These are phyloP conservation scores for Salix purpurea DNA, from an alignment of 345 rosid species.

Conservation along the genomic window DNA sequence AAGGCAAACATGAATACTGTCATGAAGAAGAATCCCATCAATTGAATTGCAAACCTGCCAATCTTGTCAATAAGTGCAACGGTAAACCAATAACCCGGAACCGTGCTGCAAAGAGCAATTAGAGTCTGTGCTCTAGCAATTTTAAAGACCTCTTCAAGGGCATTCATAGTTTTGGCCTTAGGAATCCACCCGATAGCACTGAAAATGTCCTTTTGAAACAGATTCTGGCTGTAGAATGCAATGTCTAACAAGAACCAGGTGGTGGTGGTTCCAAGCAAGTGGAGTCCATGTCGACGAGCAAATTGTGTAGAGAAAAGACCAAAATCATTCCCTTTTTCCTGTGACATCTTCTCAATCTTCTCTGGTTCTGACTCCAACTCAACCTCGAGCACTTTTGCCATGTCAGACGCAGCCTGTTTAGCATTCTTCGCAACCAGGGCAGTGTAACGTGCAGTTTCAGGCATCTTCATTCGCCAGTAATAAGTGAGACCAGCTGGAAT, in stretches of 20 bases:
- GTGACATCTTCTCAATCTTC: slow-evolving; percentile 16
- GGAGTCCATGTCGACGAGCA: slow-evolving; percentile 47
- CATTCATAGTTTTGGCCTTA: slow-evolving; percentile 57
- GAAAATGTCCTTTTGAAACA: slow-evolving; percentile 74
- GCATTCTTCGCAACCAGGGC: slow-evolving; percentile 61
- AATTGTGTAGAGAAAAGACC: slow-evolving; percentile 52
- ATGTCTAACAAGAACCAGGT: slow-evolving; percentile 79
- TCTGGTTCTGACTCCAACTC: slow-evolving; percentile 51
- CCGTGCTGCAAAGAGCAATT: slow-evolving; percentile 65
- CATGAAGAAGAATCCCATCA: slow-evolving; percentile 60
- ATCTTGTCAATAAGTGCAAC: slow-evolving; percentile 40
- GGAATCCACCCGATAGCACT: slow-evolving; percentile 73
- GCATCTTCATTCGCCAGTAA: slow-evolving; percentile 73
- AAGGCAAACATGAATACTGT: slow-evolving; percentile 54
- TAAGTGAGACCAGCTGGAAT: slow-evolving; percentile 59
- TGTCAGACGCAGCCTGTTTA: slow-evolving; percentile 56
- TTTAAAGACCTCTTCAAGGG: slow-evolving; percentile 51
- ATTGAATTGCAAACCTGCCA: slow-evolving; percentile 51
- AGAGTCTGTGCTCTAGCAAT: slow-evolving; percentile 60
- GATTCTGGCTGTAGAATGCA: slow-evolving; percentile 67
- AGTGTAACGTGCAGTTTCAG: slow-evolving; percentile 83
- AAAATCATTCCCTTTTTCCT: slow-evolving; percentile 28
- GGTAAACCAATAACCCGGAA: slow-evolving; percentile 70
- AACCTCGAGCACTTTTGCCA: slow-evolving; percentile 69
- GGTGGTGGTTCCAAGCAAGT: slow-evolving; percentile 50